Evolutionary conservation across 2,329 filamentous ascomycete genomes (phyloP).

Genomic region (Pseudocercospora eumusae): DNA sequence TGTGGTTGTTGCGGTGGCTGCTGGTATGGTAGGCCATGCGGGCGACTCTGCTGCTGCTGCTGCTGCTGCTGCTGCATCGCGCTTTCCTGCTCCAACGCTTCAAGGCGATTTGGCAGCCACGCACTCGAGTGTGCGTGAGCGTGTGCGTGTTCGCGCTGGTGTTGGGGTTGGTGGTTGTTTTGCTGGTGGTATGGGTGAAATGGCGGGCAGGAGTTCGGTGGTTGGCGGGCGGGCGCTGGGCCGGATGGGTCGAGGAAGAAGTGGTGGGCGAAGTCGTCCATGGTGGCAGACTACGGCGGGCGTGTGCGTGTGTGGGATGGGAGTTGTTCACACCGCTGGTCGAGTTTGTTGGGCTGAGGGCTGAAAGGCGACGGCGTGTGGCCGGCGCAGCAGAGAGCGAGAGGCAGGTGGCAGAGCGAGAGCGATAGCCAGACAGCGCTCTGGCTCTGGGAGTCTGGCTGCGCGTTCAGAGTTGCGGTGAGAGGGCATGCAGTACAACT

Average conservation of each 20-base stretch:
- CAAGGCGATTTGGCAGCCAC: conserved; percentile 29
- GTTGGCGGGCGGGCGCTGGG: conserved; percentile 14
- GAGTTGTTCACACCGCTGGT: conserved; percentile 39
- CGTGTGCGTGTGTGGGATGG: conserved; percentile 41
- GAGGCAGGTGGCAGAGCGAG: too few species aligned
- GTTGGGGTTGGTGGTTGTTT: conserved; percentile 14
- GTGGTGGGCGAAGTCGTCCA: conserved; percentile 48
- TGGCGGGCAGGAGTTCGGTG: conserved; percentile 34
- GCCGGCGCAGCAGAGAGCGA: conserved; percentile 13
- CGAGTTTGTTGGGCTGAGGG: conserved; percentile 7
- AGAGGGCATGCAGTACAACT: conserved; percentile 14
- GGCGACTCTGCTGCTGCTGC: conserved; percentile 29
- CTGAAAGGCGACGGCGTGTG: conserved; percentile 6
- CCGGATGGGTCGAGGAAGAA: conserved; percentile 45
- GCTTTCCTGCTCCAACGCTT: conserved; percentile 25
- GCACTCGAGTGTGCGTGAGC: conserved; percentile 11
- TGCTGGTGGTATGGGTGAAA: conserved; percentile 30
- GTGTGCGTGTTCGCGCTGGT: too few species aligned
- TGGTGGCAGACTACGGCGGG: conserved; percentile 29
- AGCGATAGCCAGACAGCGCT: too few species aligned
- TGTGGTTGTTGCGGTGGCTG: conserved; percentile 21
- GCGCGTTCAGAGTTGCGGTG: conserved; percentile 12
- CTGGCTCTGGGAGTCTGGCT: neutral
- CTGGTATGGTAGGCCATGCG: too few species aligned
- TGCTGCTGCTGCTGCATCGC: conserved; percentile 31